Evolutionary conservation across 306 rosid species (phyloP).

Genomic region (Quercus alba): DNA sequence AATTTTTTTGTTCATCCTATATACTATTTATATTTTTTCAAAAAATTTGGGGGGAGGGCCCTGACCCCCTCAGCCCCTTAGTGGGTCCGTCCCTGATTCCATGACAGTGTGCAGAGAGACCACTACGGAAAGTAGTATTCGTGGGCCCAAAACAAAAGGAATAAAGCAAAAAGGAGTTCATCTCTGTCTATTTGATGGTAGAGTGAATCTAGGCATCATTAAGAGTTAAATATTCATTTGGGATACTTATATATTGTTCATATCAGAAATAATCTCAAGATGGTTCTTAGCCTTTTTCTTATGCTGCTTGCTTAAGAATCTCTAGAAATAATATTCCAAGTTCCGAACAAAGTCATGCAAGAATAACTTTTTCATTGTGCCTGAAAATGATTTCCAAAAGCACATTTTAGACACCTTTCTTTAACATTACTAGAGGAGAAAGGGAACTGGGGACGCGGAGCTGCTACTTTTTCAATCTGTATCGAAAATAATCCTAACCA

Average conservation of each 20-base stretch:
- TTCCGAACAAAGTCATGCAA: background rate
- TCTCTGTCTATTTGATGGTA: background rate
- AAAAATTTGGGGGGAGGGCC: no score
- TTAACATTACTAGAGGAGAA: background rate
- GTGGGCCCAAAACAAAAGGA: background rate
- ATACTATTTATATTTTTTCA: no score
- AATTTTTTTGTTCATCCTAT: no score
- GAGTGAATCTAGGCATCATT: background rate
- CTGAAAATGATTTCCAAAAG: background rate
- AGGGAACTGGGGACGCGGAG: background rate
- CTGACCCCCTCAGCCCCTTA: no score
- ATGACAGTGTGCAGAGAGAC: background rate
- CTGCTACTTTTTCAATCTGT: background rate
- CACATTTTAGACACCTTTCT: constrained; percentile 2
- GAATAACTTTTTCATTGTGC: background rate
- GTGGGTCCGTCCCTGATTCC: background rate
- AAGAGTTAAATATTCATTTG: background rate
- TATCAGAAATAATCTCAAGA: background rate
- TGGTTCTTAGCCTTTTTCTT: background rate
- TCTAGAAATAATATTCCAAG: background rate
- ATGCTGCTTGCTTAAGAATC: background rate
- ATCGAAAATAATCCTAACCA: background rate
- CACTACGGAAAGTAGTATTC: background rate
- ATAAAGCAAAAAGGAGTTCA: background rate
- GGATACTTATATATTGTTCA: background rate